Conservation (phyloP, 78 protist genomes). For the Cavenderia fasciculata region DNA sequence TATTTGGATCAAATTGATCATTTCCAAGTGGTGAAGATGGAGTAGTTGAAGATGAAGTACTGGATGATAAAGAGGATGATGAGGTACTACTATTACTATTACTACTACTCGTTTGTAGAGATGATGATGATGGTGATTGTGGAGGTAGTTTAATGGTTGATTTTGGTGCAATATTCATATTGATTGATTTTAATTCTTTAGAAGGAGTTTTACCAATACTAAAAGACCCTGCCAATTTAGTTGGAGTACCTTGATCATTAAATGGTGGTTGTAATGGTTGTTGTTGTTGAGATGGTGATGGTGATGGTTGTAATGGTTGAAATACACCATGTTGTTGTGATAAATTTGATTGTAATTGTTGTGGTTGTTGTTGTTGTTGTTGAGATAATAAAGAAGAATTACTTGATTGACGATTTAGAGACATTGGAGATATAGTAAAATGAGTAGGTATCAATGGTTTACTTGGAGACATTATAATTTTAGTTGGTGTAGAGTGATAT, state of each 20-base stretch:
- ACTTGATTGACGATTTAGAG: not conserved
- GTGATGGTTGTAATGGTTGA: too few species aligned
- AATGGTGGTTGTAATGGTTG: not conserved
- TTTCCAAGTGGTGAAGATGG: not conserved
- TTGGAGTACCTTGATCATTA: not conserved
- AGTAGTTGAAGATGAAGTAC: not conserved
- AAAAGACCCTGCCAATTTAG: not conserved
- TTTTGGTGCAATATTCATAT: slow-evolving; percentile 4
- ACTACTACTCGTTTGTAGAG: too few species aligned
- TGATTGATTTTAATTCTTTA: slow-evolving; percentile 21
- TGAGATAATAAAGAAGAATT: not conserved
- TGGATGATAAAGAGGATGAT: slow-evolving; percentile 1
- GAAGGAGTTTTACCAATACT: slow-evolving; percentile 50
- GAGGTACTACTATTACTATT: too few species aligned
- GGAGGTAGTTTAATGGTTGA: not conserved
- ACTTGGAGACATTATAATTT: too few species aligned
- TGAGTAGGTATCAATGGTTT: too few species aligned
- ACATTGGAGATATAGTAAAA: not conserved
- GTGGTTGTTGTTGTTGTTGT: slow-evolving; percentile 21
- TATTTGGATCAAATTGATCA: not conserved
- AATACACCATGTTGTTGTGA: too few species aligned
- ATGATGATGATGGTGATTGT: not conserved
- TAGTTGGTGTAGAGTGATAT: not conserved
- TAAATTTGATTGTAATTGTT: too few species aligned
- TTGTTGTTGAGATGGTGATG: not conserved